A percentile compares a stretch with the other conserved stretches of the same genome.
Evolutionary conservation across 129 eudicot species (phyloP).

Genomic region (Solidago caesia): DNA sequence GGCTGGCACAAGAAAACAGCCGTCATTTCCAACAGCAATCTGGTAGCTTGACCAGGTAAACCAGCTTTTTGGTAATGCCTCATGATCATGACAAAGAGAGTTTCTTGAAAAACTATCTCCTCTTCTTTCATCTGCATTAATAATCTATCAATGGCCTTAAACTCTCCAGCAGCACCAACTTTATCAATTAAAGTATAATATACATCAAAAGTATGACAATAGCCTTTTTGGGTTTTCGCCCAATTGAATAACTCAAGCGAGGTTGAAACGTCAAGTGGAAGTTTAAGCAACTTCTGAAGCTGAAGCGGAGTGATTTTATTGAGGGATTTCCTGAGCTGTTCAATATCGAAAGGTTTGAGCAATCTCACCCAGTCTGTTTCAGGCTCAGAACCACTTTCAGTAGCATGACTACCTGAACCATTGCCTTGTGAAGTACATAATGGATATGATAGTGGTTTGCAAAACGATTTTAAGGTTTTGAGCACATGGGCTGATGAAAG

Average conservation of each 20-base stretch:
- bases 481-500: conserved; percentile 20
- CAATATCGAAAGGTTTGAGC: conserved; percentile 78
- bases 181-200: conserved; percentile 77
- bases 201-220: conserved; percentile 74
- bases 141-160: conserved; percentile 66
- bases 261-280: conserved; percentile 72
- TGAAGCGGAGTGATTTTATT: conserved; percentile 61
- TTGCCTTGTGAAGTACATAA: conserved; percentile 32
- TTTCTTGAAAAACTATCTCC: conserved; percentile 62
- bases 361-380: conserved; percentile 79
- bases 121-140: conserved; percentile 84
- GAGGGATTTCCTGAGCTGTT: conserved; percentile 63
- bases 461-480: conserved; percentile 30
- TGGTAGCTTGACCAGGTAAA: conserved; percentile 89
- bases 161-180: conserved; percentile 52
- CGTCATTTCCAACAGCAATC: conserved; percentile 87
- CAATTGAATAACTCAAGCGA: conserved; percentile 68
- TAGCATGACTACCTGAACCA: conserved; percentile 7
- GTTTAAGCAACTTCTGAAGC: conserved; percentile 66
- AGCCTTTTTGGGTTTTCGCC: conserved; percentile 77
- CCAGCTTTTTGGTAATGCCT: conserved; percentile 73
- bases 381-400: conserved; percentile 33
- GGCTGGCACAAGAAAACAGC: conserved; percentile 57
- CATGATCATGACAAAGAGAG: conserved; percentile 69
- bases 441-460: conserved; percentile 22